Base-by-base conservation (phyloP, 805 yeast genomes). In the Hanseniaspora jakobsenii region DNA sequence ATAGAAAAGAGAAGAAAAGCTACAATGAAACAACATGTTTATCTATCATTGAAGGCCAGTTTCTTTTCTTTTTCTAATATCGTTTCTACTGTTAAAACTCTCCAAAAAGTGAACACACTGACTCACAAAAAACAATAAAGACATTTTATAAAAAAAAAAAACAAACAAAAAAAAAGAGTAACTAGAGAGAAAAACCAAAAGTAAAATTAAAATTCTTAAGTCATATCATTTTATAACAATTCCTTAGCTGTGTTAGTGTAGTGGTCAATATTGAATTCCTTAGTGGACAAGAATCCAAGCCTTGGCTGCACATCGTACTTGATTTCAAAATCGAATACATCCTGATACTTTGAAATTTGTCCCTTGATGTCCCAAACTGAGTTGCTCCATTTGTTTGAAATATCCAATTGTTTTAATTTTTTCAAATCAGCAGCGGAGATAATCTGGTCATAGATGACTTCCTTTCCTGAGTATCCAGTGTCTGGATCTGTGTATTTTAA, bases 341-440 rank as follows among this genome's bases (percentile, higher is more conserved):
- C 27, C 35, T 41, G 17, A 19, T 34, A 21, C 4, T 34, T 30
- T 14, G 45, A 41, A 4, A 41, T 18, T 16, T 27, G 27, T 13
- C 22, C 32, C 21, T 41, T 34, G 9, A 41, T 10, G n/a, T 41
- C 38, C 45, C 45, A 41, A 14, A 41, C 45, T 34, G 38, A 34
- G n/a, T 41, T 21, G 14, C 45, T 41, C 28, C 31, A 29, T 16
- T 34, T 17, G 12, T 35, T 41, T 19, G 34, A 16, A 18, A 41
- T 28, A n/a, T 28, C 22, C 9, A 41, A 22, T 12, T 34, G 23
- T 16, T 41, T 21, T 9, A 17, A 27, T 6, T 24, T 22, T 14
- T 26, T 6, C 10, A 41, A 34, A 13, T 41, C 45, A 10, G 27
- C 19, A 3, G 22, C n/a, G 6, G 45, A 36, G 4, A 41, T n/a